Evolutionary conservation across 768 basidiomycete genomes (phyloP).

Genomic region (Leucocoprinus birnbaumii): DNA sequence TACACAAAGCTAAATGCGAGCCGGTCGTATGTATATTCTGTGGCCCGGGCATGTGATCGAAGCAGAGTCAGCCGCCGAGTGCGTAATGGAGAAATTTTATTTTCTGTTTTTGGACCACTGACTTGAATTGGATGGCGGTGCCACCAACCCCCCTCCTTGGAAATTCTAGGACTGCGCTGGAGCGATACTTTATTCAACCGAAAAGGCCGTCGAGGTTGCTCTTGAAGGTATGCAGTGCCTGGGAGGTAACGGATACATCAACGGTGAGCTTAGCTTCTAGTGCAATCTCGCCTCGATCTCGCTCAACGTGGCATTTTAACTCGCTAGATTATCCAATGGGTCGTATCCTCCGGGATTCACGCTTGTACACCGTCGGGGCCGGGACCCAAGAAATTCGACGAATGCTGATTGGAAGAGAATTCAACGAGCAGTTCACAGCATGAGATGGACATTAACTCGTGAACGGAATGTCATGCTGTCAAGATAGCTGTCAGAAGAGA

Average conservation of each 20-base stretch:
- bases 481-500: slow-evolving; percentile 7
- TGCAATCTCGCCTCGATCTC: background rate
- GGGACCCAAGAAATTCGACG: slow-evolving; percentile 94
- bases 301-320: slow-evolving; percentile 7
- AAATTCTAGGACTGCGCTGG: slow-evolving; percentile 84
- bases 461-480: background rate
- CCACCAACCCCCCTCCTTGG: background rate
- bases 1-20: slow-evolving; percentile 90
- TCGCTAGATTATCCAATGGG: slow-evolving; percentile 83
- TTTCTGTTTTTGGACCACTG: background rate
- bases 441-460: slow-evolving; percentile 14
- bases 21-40: slow-evolving; percentile 89
- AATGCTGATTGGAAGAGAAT: slow-evolving; percentile 92
- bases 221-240: slow-evolving; percentile 91
- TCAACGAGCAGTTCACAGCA: slow-evolving; percentile 64
- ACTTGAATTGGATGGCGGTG: slow-evolving; percentile 4
- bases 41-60: slow-evolving; percentile 83
- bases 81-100: slow-evolving; percentile 23
- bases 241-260: slow-evolving; percentile 95
- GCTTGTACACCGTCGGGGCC: slow-evolving; percentile 93
- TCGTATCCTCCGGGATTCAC: slow-evolving; percentile 81
- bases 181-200: slow-evolving; percentile 90
- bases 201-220: slow-evolving; percentile 88
- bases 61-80: slow-evolving; percentile 78
- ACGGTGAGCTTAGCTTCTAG: slow-evolving; percentile 48